phyloP scores from a whole-genome alignment of 768 basidiomycete species.

The Lactarius akahatsu region DNA sequence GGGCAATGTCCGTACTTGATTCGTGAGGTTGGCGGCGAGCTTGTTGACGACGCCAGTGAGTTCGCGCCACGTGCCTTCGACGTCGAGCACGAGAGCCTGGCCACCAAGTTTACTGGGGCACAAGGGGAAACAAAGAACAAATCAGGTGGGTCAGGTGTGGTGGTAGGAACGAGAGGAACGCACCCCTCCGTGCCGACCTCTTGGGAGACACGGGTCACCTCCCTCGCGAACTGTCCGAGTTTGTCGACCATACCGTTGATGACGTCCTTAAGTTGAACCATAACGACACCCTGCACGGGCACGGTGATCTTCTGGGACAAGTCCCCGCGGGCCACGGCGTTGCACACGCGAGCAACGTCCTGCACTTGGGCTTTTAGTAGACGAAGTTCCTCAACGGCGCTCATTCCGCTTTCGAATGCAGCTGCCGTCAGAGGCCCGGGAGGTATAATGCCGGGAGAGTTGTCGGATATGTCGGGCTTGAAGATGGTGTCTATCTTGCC shows the following conservation, averaged over 20 bases:
- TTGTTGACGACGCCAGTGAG: constrained; percentile 78
- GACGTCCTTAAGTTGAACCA: constrained; percentile 51
- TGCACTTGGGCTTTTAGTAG: constrained; percentile 80
- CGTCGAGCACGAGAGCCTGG: constrained; percentile 80
- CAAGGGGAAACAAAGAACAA: constrained; percentile 16
- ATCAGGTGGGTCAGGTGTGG: not conserved
- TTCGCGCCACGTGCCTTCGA: constrained; percentile 84
- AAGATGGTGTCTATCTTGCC: constrained; percentile 13
- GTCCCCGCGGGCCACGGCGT: constrained; percentile 51
- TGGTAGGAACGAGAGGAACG: constrained; percentile 31
- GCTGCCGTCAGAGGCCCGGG: constrained; percentile 51
- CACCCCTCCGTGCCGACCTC: constrained; percentile 71
- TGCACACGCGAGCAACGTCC: constrained; percentile 52
- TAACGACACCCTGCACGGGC: constrained; percentile 49
- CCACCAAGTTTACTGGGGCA: constrained; percentile 65
- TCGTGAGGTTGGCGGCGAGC: constrained; percentile 68
- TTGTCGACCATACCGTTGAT: constrained; percentile 53
- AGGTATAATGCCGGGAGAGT: constrained; percentile 36
- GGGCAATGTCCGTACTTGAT: constrained; percentile 51
- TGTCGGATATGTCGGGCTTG: constrained; percentile 4
- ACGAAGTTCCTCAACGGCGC: constrained; percentile 66
- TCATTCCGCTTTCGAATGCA: constrained; percentile 55
- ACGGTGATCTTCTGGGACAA: constrained; percentile 52
- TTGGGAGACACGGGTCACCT: constrained; percentile 78
- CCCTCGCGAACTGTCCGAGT: constrained; percentile 81